phyloP scores from a whole-genome alignment of 1,139 yeast species.

The Candida mesenterica region DNA sequence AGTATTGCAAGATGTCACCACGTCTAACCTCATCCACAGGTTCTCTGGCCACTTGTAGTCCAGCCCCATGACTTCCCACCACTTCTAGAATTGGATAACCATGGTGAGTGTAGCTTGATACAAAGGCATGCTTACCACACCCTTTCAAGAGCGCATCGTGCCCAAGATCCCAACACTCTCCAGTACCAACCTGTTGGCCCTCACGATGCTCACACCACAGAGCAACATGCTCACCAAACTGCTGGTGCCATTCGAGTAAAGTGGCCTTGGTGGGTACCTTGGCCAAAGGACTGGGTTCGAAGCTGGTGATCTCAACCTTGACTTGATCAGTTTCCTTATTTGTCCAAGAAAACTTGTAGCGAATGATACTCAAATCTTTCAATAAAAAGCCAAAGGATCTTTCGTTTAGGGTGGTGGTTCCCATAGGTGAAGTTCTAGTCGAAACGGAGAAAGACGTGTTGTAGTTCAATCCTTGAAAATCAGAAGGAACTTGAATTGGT shows the following conservation, averaged over 20 bases:
- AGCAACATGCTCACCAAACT: constrained; percentile 56
- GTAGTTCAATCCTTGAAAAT: constrained; percentile 36
- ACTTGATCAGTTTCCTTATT: constrained; percentile 22
- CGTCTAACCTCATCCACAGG: constrained; percentile 39
- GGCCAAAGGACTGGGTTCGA: constrained; percentile 50
- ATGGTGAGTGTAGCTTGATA: constrained; percentile 52
- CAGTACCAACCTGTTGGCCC: constrained; percentile 61
- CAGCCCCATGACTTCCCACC: constrained; percentile 22
- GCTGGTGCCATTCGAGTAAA: constrained; percentile 38
- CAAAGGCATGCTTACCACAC: constrained; percentile 63
- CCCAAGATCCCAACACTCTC: constrained; percentile 82
- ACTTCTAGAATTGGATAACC: constrained; percentile 55
- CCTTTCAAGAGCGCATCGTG: constrained; percentile 59
- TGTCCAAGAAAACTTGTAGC: constrained; percentile 50
- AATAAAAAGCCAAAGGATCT: constrained; percentile 35
- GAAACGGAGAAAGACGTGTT: constrained; percentile 21
- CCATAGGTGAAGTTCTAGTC: constrained; percentile 1
- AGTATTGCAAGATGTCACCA: constrained; percentile 45
- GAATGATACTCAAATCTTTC: constrained; percentile 50
- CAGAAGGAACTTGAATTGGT: constrained; percentile 31
- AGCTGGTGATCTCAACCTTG: constrained; percentile 31
- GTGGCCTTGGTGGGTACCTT: constrained; percentile 37
- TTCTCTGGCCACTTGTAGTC: constrained; percentile 16
- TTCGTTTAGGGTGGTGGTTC: background rate
- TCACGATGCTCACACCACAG: constrained; percentile 58